These are phyloP conservation scores for Heteromeles arbutifolia DNA, from an alignment of 306 rosid species.

Conservation along the genomic window DNA sequence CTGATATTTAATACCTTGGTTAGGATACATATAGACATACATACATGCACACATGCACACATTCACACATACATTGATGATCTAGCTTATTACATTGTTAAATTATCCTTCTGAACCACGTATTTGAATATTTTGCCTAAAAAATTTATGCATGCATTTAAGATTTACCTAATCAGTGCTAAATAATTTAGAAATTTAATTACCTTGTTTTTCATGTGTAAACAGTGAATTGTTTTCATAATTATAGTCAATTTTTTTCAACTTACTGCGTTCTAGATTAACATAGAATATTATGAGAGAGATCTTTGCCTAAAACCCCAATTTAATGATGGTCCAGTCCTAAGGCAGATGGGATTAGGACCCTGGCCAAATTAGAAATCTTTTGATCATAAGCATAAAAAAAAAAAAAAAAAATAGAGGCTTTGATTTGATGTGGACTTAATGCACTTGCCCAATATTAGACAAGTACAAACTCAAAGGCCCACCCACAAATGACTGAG, in stretches of 20 bases:
- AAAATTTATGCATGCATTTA: no score
- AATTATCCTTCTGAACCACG: no score
- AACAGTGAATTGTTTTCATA: rapidly evolving
- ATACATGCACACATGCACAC: no score
- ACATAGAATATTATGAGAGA: neutral
- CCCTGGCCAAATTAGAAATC: neutral
- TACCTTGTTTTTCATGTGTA: no score
- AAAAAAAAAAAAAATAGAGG: neutral
- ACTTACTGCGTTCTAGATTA: no score
- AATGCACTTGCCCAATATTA: neutral
- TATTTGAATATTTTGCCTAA: no score
- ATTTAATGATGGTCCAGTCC: neutral
- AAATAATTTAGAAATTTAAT: no score
- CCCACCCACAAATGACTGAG: neutral
- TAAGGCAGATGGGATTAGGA: neutral
- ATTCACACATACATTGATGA: neutral
- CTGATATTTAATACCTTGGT: no score
- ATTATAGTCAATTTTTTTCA: rapidly evolving
- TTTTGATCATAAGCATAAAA: no score
- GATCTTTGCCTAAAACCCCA: neutral
- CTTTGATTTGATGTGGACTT: neutral
- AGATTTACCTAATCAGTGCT: no score
- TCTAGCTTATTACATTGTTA: no score
- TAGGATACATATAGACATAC: no score
- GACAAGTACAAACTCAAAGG: neutral